Base-by-base conservation (phyloP, 192 early-diverging fungal species). In the Coemansia sp. region DNA sequence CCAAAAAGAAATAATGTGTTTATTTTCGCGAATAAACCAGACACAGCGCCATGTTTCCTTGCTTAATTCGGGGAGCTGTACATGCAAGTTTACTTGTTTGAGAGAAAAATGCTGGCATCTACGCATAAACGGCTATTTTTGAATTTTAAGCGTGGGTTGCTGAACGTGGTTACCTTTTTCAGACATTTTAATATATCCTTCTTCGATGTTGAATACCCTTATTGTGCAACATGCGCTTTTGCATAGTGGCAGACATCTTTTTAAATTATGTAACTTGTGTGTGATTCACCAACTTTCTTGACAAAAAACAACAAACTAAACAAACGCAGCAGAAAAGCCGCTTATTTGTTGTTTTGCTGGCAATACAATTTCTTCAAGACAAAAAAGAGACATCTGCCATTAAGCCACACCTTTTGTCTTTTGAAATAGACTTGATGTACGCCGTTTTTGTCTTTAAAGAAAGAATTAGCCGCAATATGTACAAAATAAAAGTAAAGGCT, bases 141-240 rank as follows among this genome's bases (percentile, higher is more conserved):
- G 41, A 45, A 14, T 45, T 45, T 45, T 45, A 45, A 45, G 41
- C 14, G 15, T 45, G 41, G 41, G 1, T 45, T 45, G 41, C 41
- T n/a, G 41, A 45, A 5, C 41, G 15, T 45, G 41, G 53, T 55
- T 55, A 55, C 29, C 25, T 9, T 55, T 55, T 29, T 5, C 15
- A 37, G 35, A 32, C 25, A 37, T 57, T 57, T 57, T 57, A 37
- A 57, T 57, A 57, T 38, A 27, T 57, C 55, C 55, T 37, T 57
- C 10, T 55, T 25, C 27, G 53, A 8, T 19, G 53, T 0, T 25
- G 27, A 25, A 55, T 25, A 25, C 53, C 53, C 53, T 55, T 29
- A 25, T 55, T 55, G 53, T 55, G n/a, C 27, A 25, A 22, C 25
- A 10, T 4, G 10, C 11, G 3, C 35, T 15, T 10, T 37, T 39